phyloP scores from a whole-genome alignment of 2,329 filamentous ascomycete species.

The Microdochium bolleyi region DNA sequence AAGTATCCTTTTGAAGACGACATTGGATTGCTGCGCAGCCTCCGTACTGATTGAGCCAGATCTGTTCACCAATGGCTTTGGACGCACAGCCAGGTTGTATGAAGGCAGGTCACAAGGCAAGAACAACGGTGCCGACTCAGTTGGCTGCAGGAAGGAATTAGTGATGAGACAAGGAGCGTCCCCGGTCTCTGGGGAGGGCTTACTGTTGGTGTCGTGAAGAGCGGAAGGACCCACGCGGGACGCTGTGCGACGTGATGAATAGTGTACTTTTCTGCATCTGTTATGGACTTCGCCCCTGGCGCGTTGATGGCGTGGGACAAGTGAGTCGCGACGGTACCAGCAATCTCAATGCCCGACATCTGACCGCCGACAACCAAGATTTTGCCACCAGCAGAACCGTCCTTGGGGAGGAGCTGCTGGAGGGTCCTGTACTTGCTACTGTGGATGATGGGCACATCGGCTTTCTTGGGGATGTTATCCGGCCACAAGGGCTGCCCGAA shows the following conservation, averaged over 20 bases:
- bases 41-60: slow-evolving; percentile 58
- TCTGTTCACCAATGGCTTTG: slow-evolving; percentile 49
- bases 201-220: slow-evolving; percentile 44
- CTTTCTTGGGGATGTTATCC: slow-evolving; percentile 24
- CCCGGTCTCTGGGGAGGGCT: slow-evolving; percentile 2
- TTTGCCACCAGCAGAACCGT: slow-evolving; percentile 37
- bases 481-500: slow-evolving; percentile 57
- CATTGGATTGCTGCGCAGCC: slow-evolving; percentile 45
- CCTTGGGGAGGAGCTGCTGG: slow-evolving; percentile 32
- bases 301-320: slow-evolving; percentile 56
- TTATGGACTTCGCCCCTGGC: slow-evolving; percentile 30
- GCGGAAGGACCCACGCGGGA: slow-evolving; percentile 65
- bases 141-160: slow-evolving; percentile 26
- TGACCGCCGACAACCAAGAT: slow-evolving; percentile 72
- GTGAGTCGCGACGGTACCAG: slow-evolving; percentile 63
- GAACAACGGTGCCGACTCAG: slow-evolving; percentile 47
- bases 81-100: slow-evolving; percentile 60
- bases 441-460: slow-evolving; percentile 49
- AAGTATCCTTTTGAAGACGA: slow-evolving; percentile 36
- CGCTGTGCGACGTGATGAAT: slow-evolving; percentile 63
- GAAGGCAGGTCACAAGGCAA: slow-evolving; percentile 65
- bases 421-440: slow-evolving; percentile 59
- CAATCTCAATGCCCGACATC: slow-evolving; percentile 75
- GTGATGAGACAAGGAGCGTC: slow-evolving; percentile 5
- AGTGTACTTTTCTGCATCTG: slow-evolving; percentile 39